Evolutionary conservation across 768 basidiomycete species (phyloP).

Genomic region (Leccinum ochraceum): DNA sequence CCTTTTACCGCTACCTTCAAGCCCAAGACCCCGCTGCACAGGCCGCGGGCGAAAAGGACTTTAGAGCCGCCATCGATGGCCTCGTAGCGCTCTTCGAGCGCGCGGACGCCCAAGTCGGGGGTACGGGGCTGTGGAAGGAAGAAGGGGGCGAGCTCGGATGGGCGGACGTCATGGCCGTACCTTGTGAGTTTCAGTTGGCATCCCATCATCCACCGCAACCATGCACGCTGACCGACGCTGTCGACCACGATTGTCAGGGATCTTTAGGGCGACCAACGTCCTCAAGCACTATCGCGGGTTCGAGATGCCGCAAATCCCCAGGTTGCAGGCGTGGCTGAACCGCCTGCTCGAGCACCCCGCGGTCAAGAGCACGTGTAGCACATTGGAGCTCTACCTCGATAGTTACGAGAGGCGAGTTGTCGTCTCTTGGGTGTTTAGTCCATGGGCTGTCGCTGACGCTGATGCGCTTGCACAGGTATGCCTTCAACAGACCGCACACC

Average conservation of each 20-base stretch:
- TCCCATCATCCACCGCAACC: neutral
- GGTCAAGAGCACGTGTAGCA: conserved; percentile 70
- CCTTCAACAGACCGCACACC: conserved; percentile 75
- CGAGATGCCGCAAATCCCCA: conserved; percentile 48
- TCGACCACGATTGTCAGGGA: conserved; percentile 44
- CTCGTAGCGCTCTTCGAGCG: conserved; percentile 55
- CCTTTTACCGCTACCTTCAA: conserved; percentile 76
- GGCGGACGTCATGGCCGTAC: conserved; percentile 68
- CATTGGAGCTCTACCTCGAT: conserved; percentile 64
- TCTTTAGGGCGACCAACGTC: conserved; percentile 65
- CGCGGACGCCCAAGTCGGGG: conserved; percentile 50
- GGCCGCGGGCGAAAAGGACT: conserved; percentile 52
- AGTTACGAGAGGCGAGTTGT: conserved; percentile 64
- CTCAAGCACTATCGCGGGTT: conserved; percentile 70
- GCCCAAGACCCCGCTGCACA: conserved; percentile 60
- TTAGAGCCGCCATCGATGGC: conserved; percentile 48
- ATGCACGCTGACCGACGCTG: neutral
- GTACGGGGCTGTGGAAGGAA: conserved; percentile 60
- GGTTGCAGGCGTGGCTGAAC: conserved; percentile 53
- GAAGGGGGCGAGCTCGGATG: conserved; percentile 57
- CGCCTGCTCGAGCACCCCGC: conserved; percentile 59
- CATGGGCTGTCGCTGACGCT: neutral
- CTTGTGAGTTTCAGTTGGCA: conserved; percentile 48
- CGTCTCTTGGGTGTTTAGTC: neutral
- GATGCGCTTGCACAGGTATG: conserved; percentile 49